These are phyloP conservation scores for Penicillium cataractarum DNA, from an alignment of 495 filamentous ascomycete genomes.

Conservation along the genomic window DNA sequence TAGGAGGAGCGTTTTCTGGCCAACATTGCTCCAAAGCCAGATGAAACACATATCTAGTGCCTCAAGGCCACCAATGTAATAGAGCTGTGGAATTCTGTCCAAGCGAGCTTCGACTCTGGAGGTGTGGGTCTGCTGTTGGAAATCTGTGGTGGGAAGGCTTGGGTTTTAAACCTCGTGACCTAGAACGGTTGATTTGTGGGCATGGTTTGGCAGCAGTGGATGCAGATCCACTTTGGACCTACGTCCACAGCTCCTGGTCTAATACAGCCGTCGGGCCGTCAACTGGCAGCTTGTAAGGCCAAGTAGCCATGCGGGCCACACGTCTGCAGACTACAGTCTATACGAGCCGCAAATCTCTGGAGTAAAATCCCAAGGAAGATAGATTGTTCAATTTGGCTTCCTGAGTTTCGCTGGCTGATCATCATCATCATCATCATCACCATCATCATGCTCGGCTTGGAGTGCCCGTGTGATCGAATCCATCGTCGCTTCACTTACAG, in stretches of 20 bases:
- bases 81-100: slow-evolving; percentile 2
- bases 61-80: slow-evolving; percentile 6
- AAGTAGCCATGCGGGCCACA: not conserved
- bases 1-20: not conserved
- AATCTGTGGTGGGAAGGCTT: slow-evolving; percentile 1
- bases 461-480: slow-evolving; percentile 6
- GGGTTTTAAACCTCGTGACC: not conserved
- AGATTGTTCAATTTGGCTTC: not conserved
- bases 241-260: slow-evolving; percentile 9
- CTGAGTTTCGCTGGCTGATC: not conserved
- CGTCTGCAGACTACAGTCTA: slow-evolving; percentile 9
- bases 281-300: slow-evolving; percentile 8
- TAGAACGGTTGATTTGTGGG: slow-evolving; percentile 6
- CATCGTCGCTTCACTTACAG: not conserved
- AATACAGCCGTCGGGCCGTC: not conserved
- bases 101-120: slow-evolving; percentile 3
- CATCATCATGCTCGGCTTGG: not conserved
- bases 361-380: not conserved
- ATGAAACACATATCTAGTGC: not conserved
- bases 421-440: not conserved
- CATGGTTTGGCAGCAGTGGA: not conserved
- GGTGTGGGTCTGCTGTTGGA: slow-evolving; percentile 4
- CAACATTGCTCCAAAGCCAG: not conserved
- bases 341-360: not conserved
- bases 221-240: slow-evolving; percentile 15